Evolutionary conservation across 2,329 filamentous ascomycete genomes (phyloP).

Genomic region (Diaporthe humulicola): DNA sequence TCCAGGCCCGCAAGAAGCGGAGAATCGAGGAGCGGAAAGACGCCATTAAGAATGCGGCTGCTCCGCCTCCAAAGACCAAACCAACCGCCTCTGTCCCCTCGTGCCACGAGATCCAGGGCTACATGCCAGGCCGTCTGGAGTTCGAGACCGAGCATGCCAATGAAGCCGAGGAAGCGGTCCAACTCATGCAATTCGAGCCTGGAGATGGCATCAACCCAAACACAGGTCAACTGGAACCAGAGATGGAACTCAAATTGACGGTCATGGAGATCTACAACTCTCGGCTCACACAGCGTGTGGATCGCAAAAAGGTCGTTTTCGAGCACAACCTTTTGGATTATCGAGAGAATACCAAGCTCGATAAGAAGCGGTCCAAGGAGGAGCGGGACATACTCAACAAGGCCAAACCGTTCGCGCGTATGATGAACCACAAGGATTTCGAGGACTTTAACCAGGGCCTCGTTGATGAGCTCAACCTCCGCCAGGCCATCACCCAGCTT

Average conservation of each 20-base stretch:
- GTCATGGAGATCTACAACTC: constrained; percentile 99
- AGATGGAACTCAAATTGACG: constrained; percentile 97
- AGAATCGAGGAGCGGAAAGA: constrained; percentile 94
- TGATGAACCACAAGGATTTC: constrained; percentile 96
- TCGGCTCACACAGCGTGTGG: constrained; percentile 88
- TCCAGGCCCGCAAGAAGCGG: constrained; percentile 92
- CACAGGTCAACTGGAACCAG: constrained; percentile 90
- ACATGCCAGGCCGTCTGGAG: constrained; percentile 97
- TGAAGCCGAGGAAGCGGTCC: constrained; percentile 97
- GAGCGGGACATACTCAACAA: constrained; percentile 93
- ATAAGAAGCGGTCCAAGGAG: constrained; percentile 97
- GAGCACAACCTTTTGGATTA: constrained; percentile 96
- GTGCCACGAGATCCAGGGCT: constrained; percentile 98
- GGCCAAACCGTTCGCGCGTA: constrained; percentile 93
- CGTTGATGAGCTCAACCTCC: constrained; percentile 90
- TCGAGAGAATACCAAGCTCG: constrained; percentile 86
- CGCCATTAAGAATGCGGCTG: constrained; percentile 84
- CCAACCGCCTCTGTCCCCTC: constrained; percentile 95
- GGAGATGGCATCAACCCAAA: constrained; percentile 90
- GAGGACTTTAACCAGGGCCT: constrained; percentile 87
- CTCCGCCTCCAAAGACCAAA: constrained; percentile 91
- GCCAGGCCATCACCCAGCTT: constrained; percentile 88
- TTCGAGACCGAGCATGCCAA: constrained; percentile 99
- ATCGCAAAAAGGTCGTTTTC: constrained; percentile 96
- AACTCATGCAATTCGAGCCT: constrained; percentile 98